These are phyloP conservation scores for Phoma sp. DNA, from an alignment of 2,329 filamentous ascomycete genomes.

Conservation along the genomic window DNA sequence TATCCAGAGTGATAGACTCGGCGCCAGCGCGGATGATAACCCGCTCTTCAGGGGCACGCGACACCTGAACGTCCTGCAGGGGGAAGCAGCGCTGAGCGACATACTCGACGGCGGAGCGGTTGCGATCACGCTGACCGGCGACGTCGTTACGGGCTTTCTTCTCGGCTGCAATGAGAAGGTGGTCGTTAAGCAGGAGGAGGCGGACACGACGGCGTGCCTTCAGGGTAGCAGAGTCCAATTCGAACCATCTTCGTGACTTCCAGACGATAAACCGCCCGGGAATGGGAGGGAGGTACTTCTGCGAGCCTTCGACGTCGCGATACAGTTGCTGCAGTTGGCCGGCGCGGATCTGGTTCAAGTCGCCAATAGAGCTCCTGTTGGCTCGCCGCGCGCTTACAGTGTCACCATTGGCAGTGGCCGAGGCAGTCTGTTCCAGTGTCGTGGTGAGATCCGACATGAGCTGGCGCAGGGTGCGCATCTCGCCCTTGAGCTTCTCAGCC, in stretches of 20 bases:
- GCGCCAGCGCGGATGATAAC: conserved; percentile 89
- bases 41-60: conserved; percentile 70
- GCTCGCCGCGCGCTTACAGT: conserved; percentile 55
- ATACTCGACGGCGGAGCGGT: conserved; percentile 64
- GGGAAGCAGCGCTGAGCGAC: conserved; percentile 96
- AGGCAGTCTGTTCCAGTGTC: conserved; percentile 55
- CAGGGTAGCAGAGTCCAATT: conserved; percentile 96
- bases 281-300: conserved; percentile 92
- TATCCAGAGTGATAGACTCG: conserved; percentile 93
- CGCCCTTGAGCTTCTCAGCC: conserved; percentile 93
- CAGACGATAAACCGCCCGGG: conserved; percentile 92
- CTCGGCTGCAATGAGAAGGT: conserved; percentile 90
- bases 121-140: conserved; percentile 52
- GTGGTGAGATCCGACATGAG: conserved; percentile 87
- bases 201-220: conserved; percentile 89
- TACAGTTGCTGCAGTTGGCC: conserved; percentile 79
- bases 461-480: conserved; percentile 89
- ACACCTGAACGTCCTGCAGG: conserved; percentile 87
- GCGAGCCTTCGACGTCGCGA: conserved; percentile 96
- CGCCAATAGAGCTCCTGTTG: conserved; percentile 87
- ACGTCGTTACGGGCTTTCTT: conserved; percentile 87
- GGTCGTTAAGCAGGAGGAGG: conserved; percentile 91
- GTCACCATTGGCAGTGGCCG: conserved; percentile 46
- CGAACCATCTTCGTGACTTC: conserved; percentile 92
- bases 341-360: conserved; percentile 71